Conservation (phyloP, 129 eudicot species). For the Lactuca saligna region DNA sequence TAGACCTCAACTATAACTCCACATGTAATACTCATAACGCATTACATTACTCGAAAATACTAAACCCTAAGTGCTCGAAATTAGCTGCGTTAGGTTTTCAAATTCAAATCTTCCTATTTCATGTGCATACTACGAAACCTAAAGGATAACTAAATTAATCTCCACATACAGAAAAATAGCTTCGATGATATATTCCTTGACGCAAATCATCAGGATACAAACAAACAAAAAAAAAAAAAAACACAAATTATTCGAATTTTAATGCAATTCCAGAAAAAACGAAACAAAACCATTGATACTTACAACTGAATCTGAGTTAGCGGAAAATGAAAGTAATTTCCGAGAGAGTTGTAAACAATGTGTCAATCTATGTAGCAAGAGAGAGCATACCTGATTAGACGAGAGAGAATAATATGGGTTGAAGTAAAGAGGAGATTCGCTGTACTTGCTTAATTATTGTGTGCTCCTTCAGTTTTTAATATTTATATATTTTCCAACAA, state of each 20-base stretch:
- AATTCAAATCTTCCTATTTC: neutral
- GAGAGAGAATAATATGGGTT: neutral
- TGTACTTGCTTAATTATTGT: conserved; percentile 1
- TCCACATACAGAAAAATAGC: neutral
- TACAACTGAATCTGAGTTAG: conserved; percentile 16
- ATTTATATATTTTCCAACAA: neutral
- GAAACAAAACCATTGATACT: neutral
- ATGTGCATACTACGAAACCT: neutral
- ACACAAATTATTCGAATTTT: neutral
- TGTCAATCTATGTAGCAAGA: neutral
- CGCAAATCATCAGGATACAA: conserved; percentile 4
- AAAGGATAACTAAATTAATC: conserved; percentile 3
- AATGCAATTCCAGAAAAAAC: neutral
- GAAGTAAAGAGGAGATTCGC: conserved; percentile 2
- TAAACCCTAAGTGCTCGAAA: conserved; percentile 10
- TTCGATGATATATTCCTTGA: neutral
- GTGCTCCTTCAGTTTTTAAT: neutral
- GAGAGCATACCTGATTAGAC: neutral
- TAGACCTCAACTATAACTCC: conserved; percentile 6
- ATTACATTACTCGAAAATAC: neutral
- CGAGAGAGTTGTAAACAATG: neutral
- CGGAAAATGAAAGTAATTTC: conserved; percentile 6
- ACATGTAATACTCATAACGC: neutral
- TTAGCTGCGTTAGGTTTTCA: neutral
- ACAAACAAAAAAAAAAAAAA: conserved; percentile 5